Conservation (phyloP, 768 basidiomycete genomes). For the Boletellus sp. region DNA sequence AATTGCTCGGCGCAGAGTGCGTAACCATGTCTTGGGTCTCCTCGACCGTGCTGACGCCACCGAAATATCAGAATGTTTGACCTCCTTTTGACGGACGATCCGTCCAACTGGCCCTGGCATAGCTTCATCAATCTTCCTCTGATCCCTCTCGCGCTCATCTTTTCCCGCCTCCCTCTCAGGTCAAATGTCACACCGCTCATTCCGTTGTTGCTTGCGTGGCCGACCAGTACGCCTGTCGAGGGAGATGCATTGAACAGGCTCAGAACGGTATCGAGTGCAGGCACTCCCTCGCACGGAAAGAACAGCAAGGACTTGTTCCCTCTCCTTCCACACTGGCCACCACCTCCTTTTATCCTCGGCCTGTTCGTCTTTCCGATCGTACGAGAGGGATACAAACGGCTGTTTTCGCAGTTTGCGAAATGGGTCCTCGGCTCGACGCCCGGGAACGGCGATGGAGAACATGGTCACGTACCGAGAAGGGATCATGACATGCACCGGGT, state of each 20-base stretch:
- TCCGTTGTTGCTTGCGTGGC: slow-evolving; percentile 27
- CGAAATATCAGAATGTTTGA: slow-evolving; percentile 51
- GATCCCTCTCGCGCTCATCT: slow-evolving; percentile 63
- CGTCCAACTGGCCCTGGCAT: slow-evolving; percentile 70
- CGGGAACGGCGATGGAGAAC: slow-evolving; percentile 6
- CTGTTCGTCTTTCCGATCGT: slow-evolving; percentile 49
- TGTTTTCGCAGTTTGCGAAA: slow-evolving; percentile 39
- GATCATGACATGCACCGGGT: slow-evolving; percentile 20
- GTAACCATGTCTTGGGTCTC: slow-evolving; percentile 12
- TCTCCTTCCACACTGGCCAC: slow-evolving; percentile 48
- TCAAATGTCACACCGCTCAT: slow-evolving; percentile 24
- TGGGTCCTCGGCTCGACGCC: slow-evolving; percentile 41
- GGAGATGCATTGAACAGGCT: slow-evolving; percentile 2
- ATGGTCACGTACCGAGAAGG: slow-evolving; percentile 12
- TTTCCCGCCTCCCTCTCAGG: slow-evolving; percentile 49
- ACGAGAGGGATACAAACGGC: slow-evolving; percentile 40
- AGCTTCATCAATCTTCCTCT: slow-evolving; percentile 73
- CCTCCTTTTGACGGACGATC: slow-evolving; percentile 62
- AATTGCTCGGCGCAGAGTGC: slow-evolving; percentile 69
- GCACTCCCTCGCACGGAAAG: neutral
- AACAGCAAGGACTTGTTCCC: slow-evolving; percentile 21
- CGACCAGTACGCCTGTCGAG: slow-evolving; percentile 26
- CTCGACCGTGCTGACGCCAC: neutral
- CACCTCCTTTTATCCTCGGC: slow-evolving; percentile 55
- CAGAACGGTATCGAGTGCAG: neutral